Evolutionary conservation across 208 protist genomes (phyloP).

Genomic region (Acanthamoeba polyphaga): DNA sequence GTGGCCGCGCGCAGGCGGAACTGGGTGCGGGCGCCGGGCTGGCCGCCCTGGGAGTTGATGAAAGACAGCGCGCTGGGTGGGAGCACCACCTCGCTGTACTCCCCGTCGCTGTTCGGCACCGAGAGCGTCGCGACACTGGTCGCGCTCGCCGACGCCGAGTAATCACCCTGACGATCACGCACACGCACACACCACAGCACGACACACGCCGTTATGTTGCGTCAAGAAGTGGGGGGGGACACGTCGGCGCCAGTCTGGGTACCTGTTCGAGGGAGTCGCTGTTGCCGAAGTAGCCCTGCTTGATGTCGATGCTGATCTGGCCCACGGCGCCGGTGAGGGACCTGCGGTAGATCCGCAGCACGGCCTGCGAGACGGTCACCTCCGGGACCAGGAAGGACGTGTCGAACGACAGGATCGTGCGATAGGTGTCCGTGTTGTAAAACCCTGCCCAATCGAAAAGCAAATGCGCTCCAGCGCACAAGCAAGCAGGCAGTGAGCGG

Average conservation of each 20-base stretch:
- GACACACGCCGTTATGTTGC: not conserved
- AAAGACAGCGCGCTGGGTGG: not conserved
- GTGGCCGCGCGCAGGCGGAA: constrained; percentile 35
- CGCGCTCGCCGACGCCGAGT: not conserved
- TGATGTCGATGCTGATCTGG: constrained; percentile 12
- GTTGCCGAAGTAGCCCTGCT: constrained; percentile 63
- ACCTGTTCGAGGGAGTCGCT: not conserved
- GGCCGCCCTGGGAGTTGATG: not conserved
- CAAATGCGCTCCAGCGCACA: not conserved
- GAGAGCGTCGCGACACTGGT: not conserved
- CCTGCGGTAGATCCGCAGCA: constrained; percentile 58
- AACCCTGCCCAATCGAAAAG: not conserved
- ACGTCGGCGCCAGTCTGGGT: not conserved
- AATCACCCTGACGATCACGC: not conserved
- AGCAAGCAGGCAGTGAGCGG: not conserved
- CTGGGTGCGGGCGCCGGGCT: not conserved
- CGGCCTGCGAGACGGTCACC: not conserved
- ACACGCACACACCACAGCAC: not conserved
- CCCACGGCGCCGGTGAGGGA: not conserved
- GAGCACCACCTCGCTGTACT: constrained; percentile 44
- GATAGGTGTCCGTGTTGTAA: constrained; percentile 44
- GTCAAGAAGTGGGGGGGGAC: not conserved
- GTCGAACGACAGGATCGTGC: constrained; percentile 60
- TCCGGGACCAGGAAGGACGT: not conserved
- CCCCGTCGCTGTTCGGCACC: not conserved